Conservation (phyloP, 352 stramenopile species). For the Pythium vanterpoolii region DNA sequence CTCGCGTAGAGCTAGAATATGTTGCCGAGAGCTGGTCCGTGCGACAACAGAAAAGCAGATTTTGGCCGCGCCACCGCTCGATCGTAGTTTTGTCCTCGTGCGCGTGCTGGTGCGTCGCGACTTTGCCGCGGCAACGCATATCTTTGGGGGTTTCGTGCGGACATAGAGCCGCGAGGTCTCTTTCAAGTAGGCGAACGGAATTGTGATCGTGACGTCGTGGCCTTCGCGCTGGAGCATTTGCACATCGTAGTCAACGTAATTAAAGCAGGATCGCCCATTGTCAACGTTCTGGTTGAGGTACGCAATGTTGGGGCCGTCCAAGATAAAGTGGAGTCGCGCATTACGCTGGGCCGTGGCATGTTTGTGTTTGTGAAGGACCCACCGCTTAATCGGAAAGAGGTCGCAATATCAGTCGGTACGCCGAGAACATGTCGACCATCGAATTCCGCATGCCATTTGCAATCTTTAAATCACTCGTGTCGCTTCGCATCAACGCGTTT, state of each 20-base stretch:
- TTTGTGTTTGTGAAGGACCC: conserved; percentile 48
- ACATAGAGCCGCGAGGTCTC: conserved; percentile 62
- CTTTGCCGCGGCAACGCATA: conserved; percentile 47
- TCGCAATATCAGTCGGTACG: no score
- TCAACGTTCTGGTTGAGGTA: conserved; percentile 97
- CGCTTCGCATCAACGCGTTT: no score
- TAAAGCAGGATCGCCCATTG: conserved; percentile 90
- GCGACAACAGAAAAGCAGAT: conserved; percentile 90
- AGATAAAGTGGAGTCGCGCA: conserved; percentile 69
- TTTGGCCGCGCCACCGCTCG: conserved; percentile 58
- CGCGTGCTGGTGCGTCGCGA: conserved; percentile 44
- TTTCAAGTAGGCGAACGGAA: conserved; percentile 62
- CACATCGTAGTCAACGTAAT: conserved; percentile 93
- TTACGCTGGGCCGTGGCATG: neutral
- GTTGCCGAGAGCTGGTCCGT: conserved; percentile 87
- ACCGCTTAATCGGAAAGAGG: conserved; percentile 58
- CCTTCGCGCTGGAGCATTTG: conserved; percentile 76
- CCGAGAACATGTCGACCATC: no score
- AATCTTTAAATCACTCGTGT: no score
- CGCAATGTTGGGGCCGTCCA: conserved; percentile 98
- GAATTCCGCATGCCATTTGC: no score
- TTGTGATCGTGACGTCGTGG: conserved; percentile 77
- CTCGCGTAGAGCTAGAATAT: conserved; percentile 98
- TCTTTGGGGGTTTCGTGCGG: conserved; percentile 44
- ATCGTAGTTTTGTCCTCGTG: conserved; percentile 56